phyloP scores from a whole-genome alignment of 495 filamentous ascomycete genomes.

The Terfezia boudieri region DNA sequence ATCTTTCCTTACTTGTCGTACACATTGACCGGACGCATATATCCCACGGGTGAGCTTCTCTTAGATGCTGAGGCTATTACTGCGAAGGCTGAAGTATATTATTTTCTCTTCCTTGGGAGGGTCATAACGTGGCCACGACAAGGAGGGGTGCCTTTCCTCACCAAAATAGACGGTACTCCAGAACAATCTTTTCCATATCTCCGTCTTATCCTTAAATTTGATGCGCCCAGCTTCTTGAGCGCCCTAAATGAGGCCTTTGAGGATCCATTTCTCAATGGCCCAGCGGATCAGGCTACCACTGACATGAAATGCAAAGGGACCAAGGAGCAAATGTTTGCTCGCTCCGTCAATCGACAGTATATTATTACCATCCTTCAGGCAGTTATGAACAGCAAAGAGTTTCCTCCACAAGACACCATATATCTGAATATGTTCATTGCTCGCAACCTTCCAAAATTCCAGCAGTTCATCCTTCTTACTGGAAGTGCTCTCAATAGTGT shows the following conservation, averaged over 20 bases:
- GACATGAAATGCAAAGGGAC: conserved; percentile 32
- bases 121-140: conserved; percentile 40
- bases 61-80: conserved; percentile 40
- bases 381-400: conserved; percentile 54
- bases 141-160: conserved; percentile 30
- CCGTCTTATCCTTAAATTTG: conserved; percentile 61
- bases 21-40: conserved; percentile 65
- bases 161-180: conserved; percentile 23
- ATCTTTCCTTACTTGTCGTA: conserved; percentile 92
- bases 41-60: conserved; percentile 63
- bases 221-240: conserved; percentile 78
- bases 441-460: conserved; percentile 86
- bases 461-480: conserved; percentile 77
- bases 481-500: conserved; percentile 66
- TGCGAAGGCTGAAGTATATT: conserved; percentile 72
- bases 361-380: conserved; percentile 73
- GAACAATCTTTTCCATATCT: conserved; percentile 66
- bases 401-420: conserved; percentile 60
- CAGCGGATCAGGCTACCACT: not conserved
- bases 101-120: conserved; percentile 76
- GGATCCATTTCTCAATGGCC: conserved; percentile 61
- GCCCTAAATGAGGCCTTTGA: conserved; percentile 96
- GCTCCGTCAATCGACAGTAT: conserved; percentile 72
- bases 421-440: conserved; percentile 97
- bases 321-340: conserved; percentile 41